These are phyloP conservation scores for Sphagnum fallax DNA, from an alignment of 228 moss, liverwort and hornwort species.

Conservation along the genomic window DNA sequence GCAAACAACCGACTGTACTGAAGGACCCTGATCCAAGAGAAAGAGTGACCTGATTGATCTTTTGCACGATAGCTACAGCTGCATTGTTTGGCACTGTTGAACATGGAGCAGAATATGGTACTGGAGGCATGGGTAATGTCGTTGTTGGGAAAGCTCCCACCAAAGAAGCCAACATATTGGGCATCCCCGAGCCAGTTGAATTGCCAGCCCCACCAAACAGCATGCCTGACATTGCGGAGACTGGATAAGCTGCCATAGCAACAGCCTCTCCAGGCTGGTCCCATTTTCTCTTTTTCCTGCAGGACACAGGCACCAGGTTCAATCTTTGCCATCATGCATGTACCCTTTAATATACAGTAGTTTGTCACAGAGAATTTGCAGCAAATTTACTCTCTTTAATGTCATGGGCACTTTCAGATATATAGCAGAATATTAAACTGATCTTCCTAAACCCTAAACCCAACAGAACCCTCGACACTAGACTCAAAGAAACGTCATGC, in stretches of 20 bases:
- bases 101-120: constrained; percentile 22
- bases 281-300: constrained; percentile 93
- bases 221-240: constrained; percentile 35
- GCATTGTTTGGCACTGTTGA: constrained; percentile 43
- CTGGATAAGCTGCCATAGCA: constrained; percentile 27
- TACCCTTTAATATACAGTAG: no score
- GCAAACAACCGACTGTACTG: no score
- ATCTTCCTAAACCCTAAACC: no score
- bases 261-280: constrained; percentile 78
- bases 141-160: constrained; percentile 32
- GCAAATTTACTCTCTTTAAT: no score
- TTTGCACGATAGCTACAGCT: constrained; percentile 71
- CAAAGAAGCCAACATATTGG: constrained; percentile 43
- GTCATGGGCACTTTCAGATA: no score
- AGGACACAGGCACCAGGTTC: background rate
- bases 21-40: background rate
- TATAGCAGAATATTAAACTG: no score
- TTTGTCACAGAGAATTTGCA: no score
- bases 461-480: no score
- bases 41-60: constrained; percentile 60
- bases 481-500: no score
- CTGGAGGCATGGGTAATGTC: constrained; percentile 25
- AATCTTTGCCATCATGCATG: no score
- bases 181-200: constrained; percentile 52
- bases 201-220: constrained; percentile 51